These are phyloP conservation scores for Paracoccidioides lutzii DNA, from an alignment of 2,329 filamentous ascomycete genomes.

Conservation along the genomic window DNA sequence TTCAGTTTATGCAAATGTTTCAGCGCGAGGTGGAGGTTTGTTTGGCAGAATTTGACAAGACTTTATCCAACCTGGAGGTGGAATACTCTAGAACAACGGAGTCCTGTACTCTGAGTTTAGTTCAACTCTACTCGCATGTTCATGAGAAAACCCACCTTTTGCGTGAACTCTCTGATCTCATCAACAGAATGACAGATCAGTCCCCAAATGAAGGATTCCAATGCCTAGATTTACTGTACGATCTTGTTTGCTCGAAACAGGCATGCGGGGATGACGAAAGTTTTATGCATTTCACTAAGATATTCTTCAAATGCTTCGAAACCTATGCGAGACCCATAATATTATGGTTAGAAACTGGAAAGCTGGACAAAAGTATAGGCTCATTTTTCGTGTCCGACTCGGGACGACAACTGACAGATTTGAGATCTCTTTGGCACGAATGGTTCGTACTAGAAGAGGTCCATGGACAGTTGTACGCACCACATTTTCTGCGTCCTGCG, in stretches of 20 bases:
- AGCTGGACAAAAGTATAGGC: slow-evolving; percentile 50
- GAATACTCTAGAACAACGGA: slow-evolving; percentile 42
- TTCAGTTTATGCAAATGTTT: slow-evolving; percentile 58
- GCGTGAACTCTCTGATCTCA: slow-evolving; percentile 46
- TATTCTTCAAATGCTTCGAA: slow-evolving; percentile 72
- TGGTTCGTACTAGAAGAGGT: slow-evolving; percentile 55
- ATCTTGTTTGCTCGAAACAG: slow-evolving; percentile 56
- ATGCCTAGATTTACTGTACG: slow-evolving; percentile 68
- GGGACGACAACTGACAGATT: slow-evolving; percentile 40
- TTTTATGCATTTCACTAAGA: slow-evolving; percentile 50
- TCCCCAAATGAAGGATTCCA: slow-evolving; percentile 44
- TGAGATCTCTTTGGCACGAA: slow-evolving; percentile 60
- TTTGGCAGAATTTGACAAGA: slow-evolving; percentile 45
- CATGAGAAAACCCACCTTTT: slow-evolving; percentile 43
- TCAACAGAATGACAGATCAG: slow-evolving; percentile 42
- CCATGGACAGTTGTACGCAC: slow-evolving; percentile 49
- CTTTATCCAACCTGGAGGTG: slow-evolving; percentile 48
- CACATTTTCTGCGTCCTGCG: slow-evolving; percentile 59
- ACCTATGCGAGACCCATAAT: slow-evolving; percentile 71
- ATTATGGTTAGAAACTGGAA: slow-evolving; percentile 72
- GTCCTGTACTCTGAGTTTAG: slow-evolving; percentile 52
- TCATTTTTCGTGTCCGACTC: slow-evolving; percentile 62
- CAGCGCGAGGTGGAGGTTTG: slow-evolving; percentile 48
- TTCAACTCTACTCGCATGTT: slow-evolving; percentile 49
- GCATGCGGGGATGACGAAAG: slow-evolving; percentile 49